phyloP scores from a whole-genome alignment of 352 stramenopile species.

The Aphanomyces stellatus region DNA sequence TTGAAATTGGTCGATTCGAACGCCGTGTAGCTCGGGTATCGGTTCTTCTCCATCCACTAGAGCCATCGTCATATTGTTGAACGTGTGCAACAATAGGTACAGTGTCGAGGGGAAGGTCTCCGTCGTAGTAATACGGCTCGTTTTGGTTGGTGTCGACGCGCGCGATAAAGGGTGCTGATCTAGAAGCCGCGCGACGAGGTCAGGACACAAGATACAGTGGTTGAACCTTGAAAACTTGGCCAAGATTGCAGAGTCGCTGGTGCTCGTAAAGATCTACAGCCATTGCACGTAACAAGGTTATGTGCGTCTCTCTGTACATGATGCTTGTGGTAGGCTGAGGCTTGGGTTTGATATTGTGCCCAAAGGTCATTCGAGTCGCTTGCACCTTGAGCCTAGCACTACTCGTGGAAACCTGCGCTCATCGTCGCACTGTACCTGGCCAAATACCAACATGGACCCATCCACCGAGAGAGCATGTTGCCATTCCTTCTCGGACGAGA shows the following conservation, averaged over 20 bases:
- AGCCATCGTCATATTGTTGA: neutral
- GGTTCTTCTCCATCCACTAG: constrained; percentile 5
- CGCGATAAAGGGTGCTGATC: neutral
- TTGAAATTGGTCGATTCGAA: neutral
- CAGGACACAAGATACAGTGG: neutral
- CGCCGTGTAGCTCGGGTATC: neutral
- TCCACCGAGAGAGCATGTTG: neutral
- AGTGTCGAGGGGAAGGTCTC: neutral
- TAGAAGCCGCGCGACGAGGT: neutral
- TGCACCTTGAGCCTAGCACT: too few relatives aligned
- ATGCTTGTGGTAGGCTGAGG: neutral
- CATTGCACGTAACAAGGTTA: neutral
- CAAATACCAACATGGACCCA: neutral
- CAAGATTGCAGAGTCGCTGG: neutral
- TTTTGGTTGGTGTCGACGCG: neutral
- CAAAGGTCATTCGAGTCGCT: too few relatives aligned
- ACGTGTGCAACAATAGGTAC: neutral
- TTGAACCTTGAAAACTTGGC: neutral
- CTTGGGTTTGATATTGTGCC: too few relatives aligned
- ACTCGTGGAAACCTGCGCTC: neutral
- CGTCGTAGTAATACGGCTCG: neutral
- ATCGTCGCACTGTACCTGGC: neutral
- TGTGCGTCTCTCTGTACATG: neutral
- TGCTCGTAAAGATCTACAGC: neutral
- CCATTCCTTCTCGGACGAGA: neutral